Evolutionary conservation across 2,329 filamentous ascomycete genomes (phyloP).

Genomic region (Sporothrix protearum): DNA sequence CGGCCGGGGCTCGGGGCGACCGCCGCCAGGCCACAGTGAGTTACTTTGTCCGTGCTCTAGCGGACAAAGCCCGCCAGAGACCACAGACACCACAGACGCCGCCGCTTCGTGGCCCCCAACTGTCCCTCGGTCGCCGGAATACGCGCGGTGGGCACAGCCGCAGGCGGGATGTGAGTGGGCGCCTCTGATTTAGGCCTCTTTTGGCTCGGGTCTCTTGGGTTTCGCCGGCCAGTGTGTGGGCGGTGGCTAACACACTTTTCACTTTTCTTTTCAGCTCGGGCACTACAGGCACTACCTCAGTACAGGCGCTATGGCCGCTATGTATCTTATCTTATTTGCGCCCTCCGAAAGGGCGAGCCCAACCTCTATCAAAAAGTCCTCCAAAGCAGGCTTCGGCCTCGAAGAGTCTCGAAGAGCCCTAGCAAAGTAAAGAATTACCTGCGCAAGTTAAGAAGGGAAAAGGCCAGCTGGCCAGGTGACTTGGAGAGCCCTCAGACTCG

Average conservation of each 20-base stretch:
- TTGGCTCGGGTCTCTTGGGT: background rate
- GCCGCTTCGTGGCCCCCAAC: background rate
- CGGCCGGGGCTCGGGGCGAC: background rate
- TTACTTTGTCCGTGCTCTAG: background rate
- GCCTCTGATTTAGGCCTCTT: background rate
- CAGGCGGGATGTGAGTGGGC: background rate
- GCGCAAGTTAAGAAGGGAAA: background rate
- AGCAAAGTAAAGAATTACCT: background rate
- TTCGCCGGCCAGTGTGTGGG: background rate
- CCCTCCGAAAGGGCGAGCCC: background rate
- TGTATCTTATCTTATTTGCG: no score
- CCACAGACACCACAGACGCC: background rate
- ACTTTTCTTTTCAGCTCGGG: background rate
- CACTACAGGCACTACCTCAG: background rate
- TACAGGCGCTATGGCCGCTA: background rate
- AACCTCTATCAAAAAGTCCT: background rate
- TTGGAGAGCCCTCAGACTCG: background rate
- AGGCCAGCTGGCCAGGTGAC: background rate
- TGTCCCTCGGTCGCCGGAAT: constrained; percentile 9
- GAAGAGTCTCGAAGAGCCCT: background rate
- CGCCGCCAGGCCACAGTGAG: background rate
- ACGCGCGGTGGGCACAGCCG: background rate
- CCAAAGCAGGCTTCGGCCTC: background rate
- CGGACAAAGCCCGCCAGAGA: background rate
- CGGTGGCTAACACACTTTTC: background rate